Percentiles rank a stretch among this genome's conserved stretches.
These are phyloP conservation scores for Beauveria medogensis DNA, from an alignment of 2,329 filamentous ascomycete species.

Conservation along the genomic window DNA sequence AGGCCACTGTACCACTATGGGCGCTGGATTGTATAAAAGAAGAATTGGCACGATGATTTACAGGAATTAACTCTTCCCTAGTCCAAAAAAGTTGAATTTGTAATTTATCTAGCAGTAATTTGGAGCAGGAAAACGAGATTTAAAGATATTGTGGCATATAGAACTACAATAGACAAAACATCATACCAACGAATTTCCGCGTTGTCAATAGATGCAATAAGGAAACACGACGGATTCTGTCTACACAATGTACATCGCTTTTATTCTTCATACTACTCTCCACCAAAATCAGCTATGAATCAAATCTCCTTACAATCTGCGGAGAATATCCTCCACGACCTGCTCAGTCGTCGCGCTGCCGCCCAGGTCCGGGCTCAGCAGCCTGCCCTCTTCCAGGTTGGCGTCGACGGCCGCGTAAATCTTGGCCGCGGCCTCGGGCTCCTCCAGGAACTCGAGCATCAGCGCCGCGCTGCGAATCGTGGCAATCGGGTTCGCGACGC, in stretches of 20 bases:
- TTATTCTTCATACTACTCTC: neutral
- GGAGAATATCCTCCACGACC: slow-evolving; percentile 80
- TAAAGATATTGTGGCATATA: slow-evolving; percentile 3
- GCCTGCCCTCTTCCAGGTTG: slow-evolving; percentile 73
- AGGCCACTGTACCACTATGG: neutral
- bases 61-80: slow-evolving; percentile 9
- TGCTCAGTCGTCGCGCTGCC: slow-evolving; percentile 79
- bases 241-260: neutral
- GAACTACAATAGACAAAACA: slow-evolving; percentile 2
- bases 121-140: neutral
- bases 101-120: slow-evolving; percentile 1
- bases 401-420: slow-evolving; percentile 91
- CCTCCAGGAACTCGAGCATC: slow-evolving; percentile 92
- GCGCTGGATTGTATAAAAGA: slow-evolving; percentile 5
- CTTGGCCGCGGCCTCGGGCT: slow-evolving; percentile 76
- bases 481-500: slow-evolving; percentile 93
- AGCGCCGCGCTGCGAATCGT: slow-evolving; percentile 84
- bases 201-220: neutral
- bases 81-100: neutral
- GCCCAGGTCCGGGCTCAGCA: slow-evolving; percentile 83
- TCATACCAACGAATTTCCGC: slow-evolving; percentile 40
- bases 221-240: too few relatives aligned
- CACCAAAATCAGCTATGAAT: neutral
- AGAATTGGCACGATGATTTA: neutral
- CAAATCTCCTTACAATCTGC: slow-evolving; percentile 32